phyloP scores from a whole-genome alignment of 2,329 filamentous ascomycete species.

The Nothomitra cinnamomea region DNA sequence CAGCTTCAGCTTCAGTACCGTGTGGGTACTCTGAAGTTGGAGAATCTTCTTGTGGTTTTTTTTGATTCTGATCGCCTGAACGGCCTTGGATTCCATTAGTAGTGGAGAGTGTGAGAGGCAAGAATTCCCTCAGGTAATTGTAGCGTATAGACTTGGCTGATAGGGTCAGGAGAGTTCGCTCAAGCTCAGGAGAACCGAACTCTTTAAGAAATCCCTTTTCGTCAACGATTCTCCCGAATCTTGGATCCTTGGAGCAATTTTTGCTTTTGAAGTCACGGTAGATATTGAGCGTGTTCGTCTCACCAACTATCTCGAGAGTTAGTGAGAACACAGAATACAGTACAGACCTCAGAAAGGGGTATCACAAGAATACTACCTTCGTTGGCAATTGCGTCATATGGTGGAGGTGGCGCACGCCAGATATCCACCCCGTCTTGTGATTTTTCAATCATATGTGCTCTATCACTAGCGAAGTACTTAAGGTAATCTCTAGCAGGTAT shows the following conservation, averaged over 20 bases:
- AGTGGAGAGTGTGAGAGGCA: too few relatives aligned
- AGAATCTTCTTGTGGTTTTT: too few relatives aligned
- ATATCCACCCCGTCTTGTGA: not conserved
- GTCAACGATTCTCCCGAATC: not conserved
- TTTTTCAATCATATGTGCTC: not conserved
- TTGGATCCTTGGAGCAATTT: not conserved
- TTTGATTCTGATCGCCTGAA: too few relatives aligned
- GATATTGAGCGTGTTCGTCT: not conserved
- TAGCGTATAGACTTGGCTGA: too few relatives aligned
- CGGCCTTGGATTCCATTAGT: too few relatives aligned
- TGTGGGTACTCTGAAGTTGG: too few relatives aligned
- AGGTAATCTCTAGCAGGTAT: not conserved
- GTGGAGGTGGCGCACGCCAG: not conserved
- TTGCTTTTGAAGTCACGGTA: not conserved
- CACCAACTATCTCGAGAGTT: not conserved
- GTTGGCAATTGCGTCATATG: not conserved
- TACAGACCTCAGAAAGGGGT: not conserved
- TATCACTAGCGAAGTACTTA: not conserved
- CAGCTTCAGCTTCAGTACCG: too few relatives aligned
- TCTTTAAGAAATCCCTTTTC: not conserved
- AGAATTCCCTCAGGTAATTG: too few relatives aligned
- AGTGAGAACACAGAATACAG: not conserved
- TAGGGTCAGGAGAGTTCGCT: not conserved
- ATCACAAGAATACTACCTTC: not conserved
- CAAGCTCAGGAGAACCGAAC: not conserved